Evolutionary conservation across 2,329 filamentous ascomycete genomes (phyloP), one percentile per base, ranked within the genome.

Genomic region (Penicillium oxalicum): DNA sequence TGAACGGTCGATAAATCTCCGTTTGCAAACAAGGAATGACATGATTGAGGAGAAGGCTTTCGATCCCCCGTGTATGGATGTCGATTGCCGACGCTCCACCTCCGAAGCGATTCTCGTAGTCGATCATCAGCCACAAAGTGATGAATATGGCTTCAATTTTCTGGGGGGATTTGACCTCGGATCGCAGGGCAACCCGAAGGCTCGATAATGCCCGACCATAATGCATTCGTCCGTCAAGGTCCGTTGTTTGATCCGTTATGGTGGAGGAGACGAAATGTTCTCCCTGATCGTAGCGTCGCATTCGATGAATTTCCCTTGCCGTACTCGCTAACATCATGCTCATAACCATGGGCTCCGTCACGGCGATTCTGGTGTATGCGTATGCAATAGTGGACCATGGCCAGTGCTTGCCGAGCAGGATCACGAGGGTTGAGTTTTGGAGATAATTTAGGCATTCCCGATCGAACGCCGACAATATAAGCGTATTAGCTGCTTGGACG

Each of bases 111-210:
- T 60, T 56, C 39, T 62, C 61, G 24, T 63, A 63, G 40, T 61
- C 60, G n/a, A 62, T 56, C 58, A 63, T 61, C 27, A 61, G 43
- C 58, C 55, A 62, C 11, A 64, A 37, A 2, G 61, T 63, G 37
- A 63, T 60, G 29, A 61, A 62, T 7, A 61, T 58, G 7, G 60
- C 60, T 38, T 62, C 60, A 8, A 62, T 49, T 18, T 58, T 54
- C 9, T 53, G 52, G 9, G 57, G 51, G 0, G 56, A 48, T 33
- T 58, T 61, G 4, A 55, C 60, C n/a, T 57, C 59, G n/a, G 56
- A 46, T 44, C 53, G 54, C 24, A 64, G 41, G 12, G 53, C 59
- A 37, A 56, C 55, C 5, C 57, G 56, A 2, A 64, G 56, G 25
- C 54, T 52, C 9, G 58, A 57, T 18, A 63, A 43, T 7, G 61